A percentile compares a stretch with the other conserved stretches of the same genome.
Conservation (phyloP, 2,329 filamentous ascomycete species). For the Colletotrichum agaves region DNA sequence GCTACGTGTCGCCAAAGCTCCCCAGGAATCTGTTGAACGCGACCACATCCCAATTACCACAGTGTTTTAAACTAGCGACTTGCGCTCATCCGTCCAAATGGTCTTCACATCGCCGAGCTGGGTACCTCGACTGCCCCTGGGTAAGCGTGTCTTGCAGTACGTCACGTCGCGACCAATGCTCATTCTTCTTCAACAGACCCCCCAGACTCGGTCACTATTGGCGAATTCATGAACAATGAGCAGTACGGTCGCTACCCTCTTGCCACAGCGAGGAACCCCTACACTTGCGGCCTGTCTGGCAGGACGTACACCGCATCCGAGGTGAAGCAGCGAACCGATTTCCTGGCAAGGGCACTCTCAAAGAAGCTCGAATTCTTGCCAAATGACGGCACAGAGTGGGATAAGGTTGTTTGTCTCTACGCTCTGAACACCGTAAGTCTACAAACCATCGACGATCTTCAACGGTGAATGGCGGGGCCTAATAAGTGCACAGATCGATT, state of each 20-base stretch:
- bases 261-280: slow-evolving; percentile 73
- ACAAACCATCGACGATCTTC: neutral
- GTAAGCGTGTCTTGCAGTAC: slow-evolving; percentile 47
- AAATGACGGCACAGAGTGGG: slow-evolving; percentile 79
- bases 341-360: slow-evolving; percentile 73
- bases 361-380: slow-evolving; percentile 78
- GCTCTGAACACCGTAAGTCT: slow-evolving; percentile 78
- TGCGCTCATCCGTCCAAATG: slow-evolving; percentile 46
- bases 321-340: slow-evolving; percentile 73
- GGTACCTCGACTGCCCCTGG: slow-evolving; percentile 68
- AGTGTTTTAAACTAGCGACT: neutral
- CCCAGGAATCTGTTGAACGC: neutral
- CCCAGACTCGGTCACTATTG: slow-evolving; percentile 79
- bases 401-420: slow-evolving; percentile 82
- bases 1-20: neutral
- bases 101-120: slow-evolving; percentile 71
- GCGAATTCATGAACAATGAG: slow-evolving; percentile 82
- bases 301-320: slow-evolving; percentile 72
- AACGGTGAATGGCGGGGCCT: neutral
- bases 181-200: slow-evolving; percentile 54
- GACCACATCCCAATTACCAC: neutral
- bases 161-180: slow-evolving; percentile 14
- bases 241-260: slow-evolving; percentile 73
- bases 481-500: slow-evolving; percentile 71
- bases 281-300: slow-evolving; percentile 80